These are phyloP conservation scores for Tulasnella sp. DNA, from an alignment of 768 basidiomycete genomes.

Conservation along the genomic window DNA sequence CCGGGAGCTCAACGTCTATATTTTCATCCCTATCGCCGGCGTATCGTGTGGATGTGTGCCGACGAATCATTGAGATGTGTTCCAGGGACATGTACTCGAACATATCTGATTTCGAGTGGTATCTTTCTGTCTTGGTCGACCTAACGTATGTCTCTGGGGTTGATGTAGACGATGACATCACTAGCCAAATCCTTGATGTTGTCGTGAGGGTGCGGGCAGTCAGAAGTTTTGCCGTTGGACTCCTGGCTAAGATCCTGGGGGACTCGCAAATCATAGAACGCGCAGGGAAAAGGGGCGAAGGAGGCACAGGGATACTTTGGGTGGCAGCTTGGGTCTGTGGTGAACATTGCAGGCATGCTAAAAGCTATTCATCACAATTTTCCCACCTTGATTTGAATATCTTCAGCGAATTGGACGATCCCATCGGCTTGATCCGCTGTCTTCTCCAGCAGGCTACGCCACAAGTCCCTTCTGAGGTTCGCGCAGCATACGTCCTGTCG, in stretches of 20 bases:
- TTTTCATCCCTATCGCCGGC: conserved; percentile 64
- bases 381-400: too few relatives aligned
- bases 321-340: conserved; percentile 97
- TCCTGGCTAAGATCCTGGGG: conserved; percentile 70
- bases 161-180: conserved; percentile 64
- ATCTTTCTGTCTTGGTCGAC: conserved; percentile 87
- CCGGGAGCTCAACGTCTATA: conserved; percentile 22
- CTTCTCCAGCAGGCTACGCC: conserved; percentile 52
- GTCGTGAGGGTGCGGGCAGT: conserved; percentile 68
- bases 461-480: conserved; percentile 47
- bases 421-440: conserved; percentile 60
- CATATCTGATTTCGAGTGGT: conserved; percentile 94
- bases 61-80: conserved; percentile 77
- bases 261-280: conserved; percentile 67
- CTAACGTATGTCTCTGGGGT: conserved; percentile 79
- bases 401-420: conserved; percentile 66
- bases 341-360: conserved; percentile 76
- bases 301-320: conserved; percentile 78
- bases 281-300: conserved; percentile 43
- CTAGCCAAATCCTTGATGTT: conserved; percentile 79
- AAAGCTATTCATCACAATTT: background rate
- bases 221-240: conserved; percentile 67
- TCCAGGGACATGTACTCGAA: conserved; percentile 77
- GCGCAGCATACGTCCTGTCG: conserved; percentile 74
- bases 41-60: conserved; percentile 75